These are phyloP conservation scores for Aspergillus avenaceus DNA, from an alignment of 495 filamentous ascomycete genomes.

Conservation along the genomic window DNA sequence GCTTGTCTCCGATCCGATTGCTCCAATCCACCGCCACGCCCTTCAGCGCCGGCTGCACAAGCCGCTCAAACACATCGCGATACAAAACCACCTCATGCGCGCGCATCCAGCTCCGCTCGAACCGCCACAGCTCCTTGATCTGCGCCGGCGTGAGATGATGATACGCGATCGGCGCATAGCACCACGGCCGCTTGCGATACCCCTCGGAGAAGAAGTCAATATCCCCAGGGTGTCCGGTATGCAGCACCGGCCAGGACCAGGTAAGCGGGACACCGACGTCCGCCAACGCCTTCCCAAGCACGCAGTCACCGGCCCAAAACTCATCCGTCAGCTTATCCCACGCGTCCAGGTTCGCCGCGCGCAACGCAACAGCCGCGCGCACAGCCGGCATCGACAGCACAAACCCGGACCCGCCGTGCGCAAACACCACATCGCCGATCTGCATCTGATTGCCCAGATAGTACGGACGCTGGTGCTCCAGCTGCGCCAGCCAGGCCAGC, in stretches of 20 bases:
- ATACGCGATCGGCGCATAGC: conserved; percentile 42
- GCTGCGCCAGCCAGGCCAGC: conserved; percentile 48
- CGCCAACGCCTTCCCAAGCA: conserved; percentile 40
- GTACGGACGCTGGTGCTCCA: conserved; percentile 42
- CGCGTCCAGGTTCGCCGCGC: conserved; percentile 9
- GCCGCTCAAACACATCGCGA: conserved; percentile 10
- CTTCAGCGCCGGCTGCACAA: conserved; percentile 1
- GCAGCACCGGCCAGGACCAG: conserved; percentile 38
- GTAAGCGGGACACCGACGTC: conserved; percentile 29
- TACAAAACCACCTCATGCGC: conserved; percentile 5
- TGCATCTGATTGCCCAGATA: conserved; percentile 56
- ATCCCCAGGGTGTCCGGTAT: conserved; percentile 28
- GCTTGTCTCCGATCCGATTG: conserved; percentile 16
- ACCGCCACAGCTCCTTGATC: conserved; percentile 31
- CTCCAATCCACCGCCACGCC: conserved; percentile 26
- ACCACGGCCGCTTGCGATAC: conserved; percentile 40
- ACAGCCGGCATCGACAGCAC: conserved; percentile 42
- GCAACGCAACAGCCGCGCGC: conserved; percentile 18
- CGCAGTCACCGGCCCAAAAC: conserved; percentile 41
- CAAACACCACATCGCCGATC: conserved; percentile 45
- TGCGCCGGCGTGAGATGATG: conserved; percentile 44
- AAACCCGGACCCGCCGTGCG: conserved; percentile 65
- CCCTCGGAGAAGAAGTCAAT: conserved; percentile 36
- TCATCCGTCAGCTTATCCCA: conserved; percentile 27
- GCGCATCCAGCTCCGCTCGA: conserved; percentile 40